Evolutionary conservation across 768 basidiomycete genomes (phyloP).

Genomic region (Mycena albidolilacea): DNA sequence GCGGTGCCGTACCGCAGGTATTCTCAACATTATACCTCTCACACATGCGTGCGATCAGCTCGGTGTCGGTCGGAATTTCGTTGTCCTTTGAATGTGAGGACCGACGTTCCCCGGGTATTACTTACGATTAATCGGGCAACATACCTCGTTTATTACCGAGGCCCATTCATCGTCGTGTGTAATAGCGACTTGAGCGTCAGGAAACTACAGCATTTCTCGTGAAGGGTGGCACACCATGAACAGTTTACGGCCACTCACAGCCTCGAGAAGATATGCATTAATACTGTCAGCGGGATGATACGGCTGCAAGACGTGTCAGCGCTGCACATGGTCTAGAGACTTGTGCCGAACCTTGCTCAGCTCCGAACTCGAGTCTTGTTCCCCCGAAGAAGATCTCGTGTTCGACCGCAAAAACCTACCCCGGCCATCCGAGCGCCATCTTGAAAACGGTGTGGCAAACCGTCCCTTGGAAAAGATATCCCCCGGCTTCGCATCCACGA

Average conservation of each 20-base stretch:
- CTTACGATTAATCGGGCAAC: neutral
- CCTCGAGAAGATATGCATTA: slow-evolving; percentile 20
- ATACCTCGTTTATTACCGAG: slow-evolving; percentile 13
- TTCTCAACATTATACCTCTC: neutral
- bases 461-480: slow-evolving; percentile 1
- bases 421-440: neutral
- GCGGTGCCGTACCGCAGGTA: neutral
- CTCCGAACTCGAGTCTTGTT: neutral
- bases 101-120: neutral
- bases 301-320: neutral
- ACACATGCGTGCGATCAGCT: neutral
- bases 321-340: neutral
- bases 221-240: neutral
- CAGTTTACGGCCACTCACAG: neutral
- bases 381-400: neutral
- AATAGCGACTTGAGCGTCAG: slow-evolving; percentile 6
- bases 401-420: neutral
- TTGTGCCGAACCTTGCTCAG: neutral
- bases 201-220: slow-evolving; percentile 1
- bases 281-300: slow-evolving; percentile 21
- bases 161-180: slow-evolving; percentile 30
- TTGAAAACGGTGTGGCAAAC: neutral
- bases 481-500: slow-evolving; percentile 3
- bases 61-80: neutral
- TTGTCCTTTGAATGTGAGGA: neutral